A percentile compares a stretch with the other conserved stretches of the same genome.
These are phyloP conservation scores for Dorcoceras hygrometricum DNA, from an alignment of 257 asterid species.

Conservation along the genomic window DNA sequence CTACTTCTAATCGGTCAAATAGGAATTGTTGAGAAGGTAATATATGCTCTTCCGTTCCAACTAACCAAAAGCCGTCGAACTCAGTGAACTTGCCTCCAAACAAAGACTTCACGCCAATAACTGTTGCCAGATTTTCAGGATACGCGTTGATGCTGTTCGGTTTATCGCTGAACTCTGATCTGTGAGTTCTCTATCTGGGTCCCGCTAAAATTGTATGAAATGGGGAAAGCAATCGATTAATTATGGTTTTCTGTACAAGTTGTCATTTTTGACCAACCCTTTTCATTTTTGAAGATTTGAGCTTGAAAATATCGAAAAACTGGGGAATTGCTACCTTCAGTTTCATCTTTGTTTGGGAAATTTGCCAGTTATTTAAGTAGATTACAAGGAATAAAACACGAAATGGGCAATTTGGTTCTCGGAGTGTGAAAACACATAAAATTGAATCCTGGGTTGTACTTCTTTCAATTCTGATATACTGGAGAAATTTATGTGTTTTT, in stretches of 20 bases:
- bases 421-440: background rate
- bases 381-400: background rate
- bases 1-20: background rate
- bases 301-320: constrained; percentile 6
- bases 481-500: background rate
- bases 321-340: background rate
- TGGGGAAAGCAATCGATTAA: background rate
- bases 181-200: constrained; percentile 29
- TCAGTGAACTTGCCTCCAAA: constrained; percentile 20
- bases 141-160: constrained; percentile 33
- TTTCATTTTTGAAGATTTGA: constrained; percentile 2
- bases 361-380: background rate
- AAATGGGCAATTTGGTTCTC: constrained; percentile 11
- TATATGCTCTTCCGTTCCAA: background rate
- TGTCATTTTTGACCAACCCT: background rate
- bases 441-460: constrained; percentile 12
- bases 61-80: background rate
- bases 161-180: constrained; percentile 27
- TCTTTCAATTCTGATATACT: background rate
- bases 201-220: background rate
- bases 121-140: background rate
- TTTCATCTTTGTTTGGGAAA: background rate
- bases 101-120: constrained; percentile 3
- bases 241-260: background rate
- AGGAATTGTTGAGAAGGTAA: background rate